Base-by-base conservation (phyloP, 179 eudicot genomes). In the Actinidia arguta region DNA sequence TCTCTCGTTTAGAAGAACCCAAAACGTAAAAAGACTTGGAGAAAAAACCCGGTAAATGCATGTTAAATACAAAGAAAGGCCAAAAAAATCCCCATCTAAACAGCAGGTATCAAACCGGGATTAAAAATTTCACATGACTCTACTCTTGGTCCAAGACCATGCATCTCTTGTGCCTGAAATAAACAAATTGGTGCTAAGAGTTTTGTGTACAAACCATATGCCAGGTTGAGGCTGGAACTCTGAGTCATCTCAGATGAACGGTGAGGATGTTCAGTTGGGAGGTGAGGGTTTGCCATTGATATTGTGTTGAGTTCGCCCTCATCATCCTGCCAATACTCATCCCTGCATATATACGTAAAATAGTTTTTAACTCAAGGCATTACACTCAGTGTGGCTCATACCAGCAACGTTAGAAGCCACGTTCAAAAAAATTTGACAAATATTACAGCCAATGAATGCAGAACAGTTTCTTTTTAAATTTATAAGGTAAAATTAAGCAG, bases 311-410 rank as follows among this genome's bases (percentile, higher is more conserved):
- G 89, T 24, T 98, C 98, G 68, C 99, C 99, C 81, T 96, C 99
- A 82, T 96, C 95, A 83, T 96, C 97, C 95, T 95, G 90, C 99
- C 98, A 96, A 78, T 96, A 96, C 83, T 94, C 96, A 82, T 96
- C 99, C 90, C 99, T 96, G 91, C 69, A 87, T 4, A 64, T 20
- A n/a, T n/a, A n/a, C n/a, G n/a, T n/a, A n/a, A n/a, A n/a, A n/a
- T n/a, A n/a, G n/a, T n/a, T n/a, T n/a, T n/a, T n/a, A n/a, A 24
- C 76, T 50, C 58, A 50, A 73, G 63, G 54, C 42, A 52, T 13
- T 16, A 31, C 16, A 50, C 2, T 73, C 58, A 16, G 16, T 22
- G 18, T 48, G 20, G 25, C 0, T 10, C 6, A 48, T 48, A 48
- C 52, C 13, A 73, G 13, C n/a, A n/a, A n/a, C n/a, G n/a, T n/a